phyloP scores from a whole-genome alignment of 2,329 filamentous ascomycete species.

The Fusarium gaditjirri region DNA sequence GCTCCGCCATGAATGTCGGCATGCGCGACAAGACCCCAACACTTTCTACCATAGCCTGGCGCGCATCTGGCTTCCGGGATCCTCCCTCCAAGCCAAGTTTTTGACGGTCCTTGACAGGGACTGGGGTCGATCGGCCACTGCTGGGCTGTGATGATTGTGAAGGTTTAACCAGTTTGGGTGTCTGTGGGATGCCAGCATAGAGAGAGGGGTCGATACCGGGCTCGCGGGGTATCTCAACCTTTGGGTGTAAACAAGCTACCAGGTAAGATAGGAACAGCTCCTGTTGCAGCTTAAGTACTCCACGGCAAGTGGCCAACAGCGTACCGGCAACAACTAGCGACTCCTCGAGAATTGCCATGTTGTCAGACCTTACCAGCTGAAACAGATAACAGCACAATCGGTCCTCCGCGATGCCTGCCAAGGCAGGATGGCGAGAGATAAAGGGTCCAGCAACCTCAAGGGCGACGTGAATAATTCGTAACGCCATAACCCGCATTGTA shows the following conservation, averaged over 20 bases:
- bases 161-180: constrained; percentile 86
- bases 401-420: constrained; percentile 90
- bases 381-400: constrained; percentile 94
- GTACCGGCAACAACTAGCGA: constrained; percentile 93
- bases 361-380: constrained; percentile 94
- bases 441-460: constrained; percentile 95
- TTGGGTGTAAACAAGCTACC: constrained; percentile 91
- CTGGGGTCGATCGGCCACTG: constrained; percentile 89
- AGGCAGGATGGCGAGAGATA: constrained; percentile 89
- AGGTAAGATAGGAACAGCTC: constrained; percentile 95
- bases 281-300: constrained; percentile 93
- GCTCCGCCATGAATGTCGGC: constrained; percentile 91
- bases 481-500: constrained; percentile 95
- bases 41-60: constrained; percentile 98
- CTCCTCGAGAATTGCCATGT: constrained; percentile 93
- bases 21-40: constrained; percentile 92
- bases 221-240: constrained; percentile 93
- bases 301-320: constrained; percentile 87
- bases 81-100: constrained; percentile 93
- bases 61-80: constrained; percentile 89
- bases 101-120: constrained; percentile 90
- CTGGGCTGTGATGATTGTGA: constrained; percentile 71
- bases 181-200: constrained; percentile 92
- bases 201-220: constrained; percentile 88
- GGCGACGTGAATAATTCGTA: constrained; percentile 96